Base-by-base conservation (phyloP, 169 alveolate genomes). In the Plasmodium fragile region DNA sequence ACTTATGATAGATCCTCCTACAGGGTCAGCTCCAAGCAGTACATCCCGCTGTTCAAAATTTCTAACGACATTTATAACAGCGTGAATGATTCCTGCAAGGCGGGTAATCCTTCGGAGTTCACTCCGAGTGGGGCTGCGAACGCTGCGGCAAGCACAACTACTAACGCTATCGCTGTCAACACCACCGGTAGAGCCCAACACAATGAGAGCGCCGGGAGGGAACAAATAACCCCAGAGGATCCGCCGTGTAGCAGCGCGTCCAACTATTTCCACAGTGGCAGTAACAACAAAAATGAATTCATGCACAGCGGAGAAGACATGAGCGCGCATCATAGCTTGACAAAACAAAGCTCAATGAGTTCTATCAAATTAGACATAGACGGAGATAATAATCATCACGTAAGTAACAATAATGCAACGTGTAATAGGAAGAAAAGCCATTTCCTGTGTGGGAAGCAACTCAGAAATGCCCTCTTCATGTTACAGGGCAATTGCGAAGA, bases 341-440 rank as follows among this genome's bases (percentile, higher is more conserved):
- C 78, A 53, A 81, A 55, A 10, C 80, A 49, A 10, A 53, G 71
- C 3, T 79, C 84, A 5, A 79, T 34, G 18, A 71, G 5, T 30
- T 79, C 84, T 43, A 79, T 79, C 53, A 41, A 79, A 4, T 16
- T 79, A 79, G 84, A 41, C 32, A 55, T 7, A 39, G 45, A 34
- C 16, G 16, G 11, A 2, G 70, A 3, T 45, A 41, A 79, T 49
- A 79, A 22, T 18, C 53, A 79, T 41, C 52, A 28, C 30, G 59
- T 22, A 3, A 45, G 85, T 28, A 79, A 49, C 11, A 81, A 4
- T 18, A 39, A 32, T 55, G 28, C 28, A 39, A 7, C 43, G 52
- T 22, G n/a, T 82, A 82, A 70, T 82, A 70, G 55, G 43, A 43
- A 82, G 0, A 82, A 65, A 39, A 82, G 65, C 22, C 82, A 82